Base-by-base conservation (phyloP, 192 early-diverging fungal genomes). In the Coemansia sp. region DNA sequence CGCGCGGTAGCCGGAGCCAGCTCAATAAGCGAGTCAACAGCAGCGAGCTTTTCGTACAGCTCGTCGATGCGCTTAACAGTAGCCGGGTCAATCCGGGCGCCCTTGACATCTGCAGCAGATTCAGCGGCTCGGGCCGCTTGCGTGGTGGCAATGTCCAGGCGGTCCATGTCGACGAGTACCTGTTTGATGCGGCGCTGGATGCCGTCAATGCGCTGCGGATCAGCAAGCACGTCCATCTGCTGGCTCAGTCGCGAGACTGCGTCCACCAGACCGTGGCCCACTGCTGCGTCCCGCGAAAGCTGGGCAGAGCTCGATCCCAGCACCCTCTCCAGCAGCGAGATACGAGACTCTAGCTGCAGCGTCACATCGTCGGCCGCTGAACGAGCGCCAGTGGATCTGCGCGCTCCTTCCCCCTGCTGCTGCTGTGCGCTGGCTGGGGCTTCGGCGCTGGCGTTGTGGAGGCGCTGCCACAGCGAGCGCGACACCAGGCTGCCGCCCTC, bases 21-120 rank as follows among this genome's bases (percentile, higher is more conserved):
- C 20, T 89, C 86, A 45, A 92, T 83, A 20, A 97, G 73, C 1
- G 94, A 88, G 60, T 97, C 96, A 2, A 97, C 74, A 53, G 86
- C 85, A 17, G 90, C 20, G 38, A 82, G 37, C 31, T 72, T 77
- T 14, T 82, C 74, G 20, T 82, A 82, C 53, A 77, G 9, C 49
- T 82, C 70, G 41, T 82, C 65, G 20, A 82, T 70, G 22, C 64
- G 66, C 47, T 64, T 64, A 20, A 67, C 53, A 2, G 61, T 45
- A 0, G 42, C 63, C 7, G 70, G 60, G 12, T 82, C 79, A n/a
- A 82, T 32, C 10, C 66, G 49, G 12, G 19, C 4, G 22, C 24
- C 49, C 46, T 47, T 47, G 37, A 38, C 53, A 15, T 69, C 70
- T 6, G 65, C 47, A 1, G 60, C 38, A 4, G 70, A 37, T n/a